These are phyloP conservation scores for Starmerella apis DNA, from an alignment of 805 yeast species.

Conservation along the genomic window DNA sequence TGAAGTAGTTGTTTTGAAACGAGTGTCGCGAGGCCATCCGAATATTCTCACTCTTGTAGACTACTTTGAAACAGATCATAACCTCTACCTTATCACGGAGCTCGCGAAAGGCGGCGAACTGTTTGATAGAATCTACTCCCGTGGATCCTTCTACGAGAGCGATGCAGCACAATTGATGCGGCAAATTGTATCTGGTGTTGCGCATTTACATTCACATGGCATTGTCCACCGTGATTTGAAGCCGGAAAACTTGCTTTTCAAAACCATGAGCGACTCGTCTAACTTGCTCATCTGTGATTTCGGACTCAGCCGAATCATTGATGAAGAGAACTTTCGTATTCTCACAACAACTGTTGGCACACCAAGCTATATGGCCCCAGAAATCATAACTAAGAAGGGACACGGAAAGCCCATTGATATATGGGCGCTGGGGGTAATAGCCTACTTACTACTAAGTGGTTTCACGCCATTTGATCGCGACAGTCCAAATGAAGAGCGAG, in stretches of 20 bases:
- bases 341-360: slow-evolving; percentile 53
- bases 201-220: slow-evolving; percentile 47
- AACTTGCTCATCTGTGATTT: slow-evolving; percentile 49
- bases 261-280: slow-evolving; percentile 32
- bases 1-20: slow-evolving; percentile 49
- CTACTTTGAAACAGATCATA: slow-evolving; percentile 56
- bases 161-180: slow-evolving; percentile 44
- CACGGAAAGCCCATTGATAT: slow-evolving; percentile 55
- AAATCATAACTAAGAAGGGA: slow-evolving; percentile 43
- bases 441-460: slow-evolving; percentile 61
- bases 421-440: slow-evolving; percentile 68
- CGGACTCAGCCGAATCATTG: slow-evolving; percentile 49
- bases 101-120: slow-evolving; percentile 60
- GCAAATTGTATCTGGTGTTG: slow-evolving; percentile 45
- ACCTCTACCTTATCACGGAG: slow-evolving; percentile 49
- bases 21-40: slow-evolving; percentile 41
- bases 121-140: slow-evolving; percentile 46
- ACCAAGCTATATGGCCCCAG: slow-evolving; percentile 68
- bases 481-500: slow-evolving; percentile 53
- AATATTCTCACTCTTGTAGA: slow-evolving; percentile 55
- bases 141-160: slow-evolving; percentile 39
- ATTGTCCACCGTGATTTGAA: slow-evolving; percentile 64
- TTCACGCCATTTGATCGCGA: slow-evolving; percentile 73
- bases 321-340: slow-evolving; percentile 33
- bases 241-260: slow-evolving; percentile 58